Base-by-base conservation (phyloP, 2,329 filamentous ascomycete genomes). In the Pyrenophora graminea region DNA sequence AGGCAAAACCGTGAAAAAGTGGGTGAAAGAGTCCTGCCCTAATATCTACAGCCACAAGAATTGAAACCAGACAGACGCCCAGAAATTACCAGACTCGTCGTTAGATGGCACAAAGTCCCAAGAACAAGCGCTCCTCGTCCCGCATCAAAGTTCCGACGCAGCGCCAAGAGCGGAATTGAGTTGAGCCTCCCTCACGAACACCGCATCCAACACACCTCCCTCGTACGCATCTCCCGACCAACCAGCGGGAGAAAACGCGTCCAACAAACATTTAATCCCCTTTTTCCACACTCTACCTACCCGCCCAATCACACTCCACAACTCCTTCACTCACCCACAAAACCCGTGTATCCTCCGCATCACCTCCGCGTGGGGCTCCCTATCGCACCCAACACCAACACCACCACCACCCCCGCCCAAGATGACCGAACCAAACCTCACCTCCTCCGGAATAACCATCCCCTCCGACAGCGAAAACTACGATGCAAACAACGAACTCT, bases 401-500 rank as follows among this genome's bases (percentile, higher is more conserved):
- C 27, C 18, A 38, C 19, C 17, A 38, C 43, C 15, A 18, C 10
- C 45, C 32, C 39, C 27, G 15, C 33, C 39, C 47, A 47, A 43
- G 40, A 65, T 66, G 59, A 45, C 63, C n/a, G 9, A 43, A 2
- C 25, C 37, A 64, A 80, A 82, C 61, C 82, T 91, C 68, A 81
- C 86, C 72, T 85, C 87, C 72, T 91, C 87, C 49, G 84, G 85
- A 75, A 80, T 91, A 68, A 92, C 88, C 45, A 88, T 92, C 67
- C 87, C 82, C 61, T 91, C 89, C 43, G 90, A 94, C 79, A 91
- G 87, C 79, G 89, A 93, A 76, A 87, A 87, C 73, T 93, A 94
- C 76, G 87, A 86, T 45, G 83, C 81, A 82, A 51, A 82, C 4
- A 84, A 84, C 2, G 83, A 84, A 4, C 79, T 79, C 12, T 76